Evolutionary conservation across 306 rosid genomes (phyloP), one percentile per base, ranked within the genome.

Genomic region (Casuarina equisetifolia): DNA sequence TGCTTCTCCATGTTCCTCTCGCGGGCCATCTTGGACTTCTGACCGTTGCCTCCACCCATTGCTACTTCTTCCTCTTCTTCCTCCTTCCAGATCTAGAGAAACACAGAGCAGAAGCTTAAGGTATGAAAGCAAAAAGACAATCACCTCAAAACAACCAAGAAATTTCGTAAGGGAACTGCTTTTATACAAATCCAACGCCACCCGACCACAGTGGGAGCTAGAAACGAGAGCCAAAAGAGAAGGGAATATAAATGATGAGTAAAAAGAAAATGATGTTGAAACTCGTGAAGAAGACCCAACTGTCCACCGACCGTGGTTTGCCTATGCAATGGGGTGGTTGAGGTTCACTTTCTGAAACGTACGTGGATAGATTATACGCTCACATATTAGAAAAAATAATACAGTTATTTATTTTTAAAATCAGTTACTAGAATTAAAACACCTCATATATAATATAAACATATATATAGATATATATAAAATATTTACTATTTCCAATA

Each of bases 41-140:
- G 86, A 48, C 81, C 88, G 51, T 87, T 84, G 74, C 90, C 90
- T 49, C 88, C 88, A 13, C 90, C 90, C 90, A 87, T 87, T 13
- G 44, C 54, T 78, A 20, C 46, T 39, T 46, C 70, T 76, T 25
- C 48, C 64, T 43, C 58, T 64, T 50, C n/a, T 70, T 51, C 69
- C 19, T 72, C 42, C n/a, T 15, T 25, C 32, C 32, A 1, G 32
- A 25, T 25, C 32, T 25, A 25, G 32, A 25, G 32, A 25, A 1
- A 25, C 32, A 25, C 17, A 68, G 5, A 25, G 17, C 19, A 58
- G 64, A 2, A 58, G 64, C 39, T 0, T 58, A 57, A 0, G 38
- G 64, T 25, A 58, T 35, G 2, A 9, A 58, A 25, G 40, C 15
- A 12, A 58, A 58, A 3, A 35, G 35, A 58, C 2, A 57, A 3